phyloP scores from a whole-genome alignment of 768 basidiomycete genomes.

The Tricholoma flavovirens region DNA sequence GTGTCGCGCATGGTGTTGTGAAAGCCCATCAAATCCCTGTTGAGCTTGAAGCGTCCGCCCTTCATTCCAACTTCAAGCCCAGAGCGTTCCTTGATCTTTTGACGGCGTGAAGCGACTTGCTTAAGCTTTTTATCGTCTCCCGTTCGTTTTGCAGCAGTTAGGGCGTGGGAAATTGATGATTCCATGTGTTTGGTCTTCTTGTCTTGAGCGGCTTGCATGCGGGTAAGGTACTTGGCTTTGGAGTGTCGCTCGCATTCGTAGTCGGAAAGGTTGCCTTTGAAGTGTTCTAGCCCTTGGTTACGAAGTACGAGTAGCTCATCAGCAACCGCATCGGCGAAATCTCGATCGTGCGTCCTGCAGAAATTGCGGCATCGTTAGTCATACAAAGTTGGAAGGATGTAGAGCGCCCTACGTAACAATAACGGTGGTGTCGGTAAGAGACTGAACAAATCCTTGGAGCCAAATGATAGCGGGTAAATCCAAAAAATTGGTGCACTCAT shows the following conservation, averaged over 20 bases:
- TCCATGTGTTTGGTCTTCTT: slow-evolving; percentile 40
- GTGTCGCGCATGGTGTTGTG: slow-evolving; percentile 32
- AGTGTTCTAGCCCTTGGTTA: slow-evolving; percentile 45
- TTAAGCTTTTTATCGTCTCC: slow-evolving; percentile 57
- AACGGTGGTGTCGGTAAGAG: slow-evolving; percentile 40
- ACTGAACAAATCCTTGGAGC: slow-evolving; percentile 46
- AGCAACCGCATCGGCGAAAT: slow-evolving; percentile 52
- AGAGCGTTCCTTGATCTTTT: slow-evolving; percentile 43
- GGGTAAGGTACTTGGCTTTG: slow-evolving; percentile 36
- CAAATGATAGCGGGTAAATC: slow-evolving; percentile 50
- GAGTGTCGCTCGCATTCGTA: slow-evolving; percentile 44
- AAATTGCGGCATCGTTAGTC: background rate
- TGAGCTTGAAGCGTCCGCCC: slow-evolving; percentile 51
- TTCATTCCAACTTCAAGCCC: slow-evolving; percentile 30
- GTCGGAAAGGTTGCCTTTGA: slow-evolving; percentile 49
- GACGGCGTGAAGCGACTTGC: slow-evolving; percentile 51
- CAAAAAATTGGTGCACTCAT: slow-evolving; percentile 51
- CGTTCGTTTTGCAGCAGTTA: slow-evolving; percentile 45
- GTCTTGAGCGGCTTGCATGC: slow-evolving; percentile 36
- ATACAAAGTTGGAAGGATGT: background rate
- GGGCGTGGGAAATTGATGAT: slow-evolving; percentile 47
- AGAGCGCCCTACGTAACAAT: slow-evolving; percentile 37
- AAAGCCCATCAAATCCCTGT: slow-evolving; percentile 44
- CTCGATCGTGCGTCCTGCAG: slow-evolving; percentile 51
- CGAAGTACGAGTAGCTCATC: slow-evolving; percentile 61